Percentiles rank a stretch among this genome's conserved stretches.
These are phyloP conservation scores for Viridothelium virens DNA, from an alignment of 495 filamentous ascomycete genomes.

Conservation along the genomic window DNA sequence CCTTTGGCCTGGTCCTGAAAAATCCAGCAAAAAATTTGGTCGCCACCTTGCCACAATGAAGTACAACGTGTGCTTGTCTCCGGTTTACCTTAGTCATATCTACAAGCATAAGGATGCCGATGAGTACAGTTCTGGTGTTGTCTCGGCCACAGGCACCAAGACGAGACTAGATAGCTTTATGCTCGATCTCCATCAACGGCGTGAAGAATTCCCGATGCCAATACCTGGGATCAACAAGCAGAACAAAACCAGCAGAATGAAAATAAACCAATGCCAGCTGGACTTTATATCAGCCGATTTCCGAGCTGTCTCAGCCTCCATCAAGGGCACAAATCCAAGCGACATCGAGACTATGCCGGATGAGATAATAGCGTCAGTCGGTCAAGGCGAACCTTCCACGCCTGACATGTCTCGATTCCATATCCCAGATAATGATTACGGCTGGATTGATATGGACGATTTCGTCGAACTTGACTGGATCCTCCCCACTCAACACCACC, in stretches of 20 bases:
- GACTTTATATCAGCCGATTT: constrained; percentile 91
- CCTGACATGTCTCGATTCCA: constrained; percentile 80
- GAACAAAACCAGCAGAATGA: constrained; percentile 79
- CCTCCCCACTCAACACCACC: constrained; percentile 79
- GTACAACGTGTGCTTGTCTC: constrained; percentile 87
- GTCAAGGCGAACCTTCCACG: constrained; percentile 40
- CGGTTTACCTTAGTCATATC: constrained; percentile 88
- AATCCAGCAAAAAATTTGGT: constrained; percentile 97
- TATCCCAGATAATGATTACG: constrained; percentile 87
- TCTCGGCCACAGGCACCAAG: constrained; percentile 90
- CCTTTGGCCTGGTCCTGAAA: constrained; percentile 84
- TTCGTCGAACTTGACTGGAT: constrained; percentile 98
- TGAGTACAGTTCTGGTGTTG: constrained; percentile 68
- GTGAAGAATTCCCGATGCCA: constrained; percentile 79
- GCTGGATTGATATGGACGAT: constrained; percentile 99
- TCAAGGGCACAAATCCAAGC: constrained; percentile 65
- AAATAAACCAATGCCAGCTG: constrained; percentile 85
- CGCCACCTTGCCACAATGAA: constrained; percentile 95
- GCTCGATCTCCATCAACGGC: constrained; percentile 88
- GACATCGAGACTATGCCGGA: constrained; percentile 59
- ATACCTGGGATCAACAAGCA: constrained; percentile 64
- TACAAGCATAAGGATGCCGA: constrained; percentile 98
- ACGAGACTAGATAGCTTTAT: constrained; percentile 90
- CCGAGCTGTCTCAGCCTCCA: constrained; percentile 84
- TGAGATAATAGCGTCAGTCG: constrained; percentile 50